Evolutionary conservation across 441 rosid species (phyloP), one percentile per base, ranked within the genome.

Genomic region (Kokia cookei): DNA sequence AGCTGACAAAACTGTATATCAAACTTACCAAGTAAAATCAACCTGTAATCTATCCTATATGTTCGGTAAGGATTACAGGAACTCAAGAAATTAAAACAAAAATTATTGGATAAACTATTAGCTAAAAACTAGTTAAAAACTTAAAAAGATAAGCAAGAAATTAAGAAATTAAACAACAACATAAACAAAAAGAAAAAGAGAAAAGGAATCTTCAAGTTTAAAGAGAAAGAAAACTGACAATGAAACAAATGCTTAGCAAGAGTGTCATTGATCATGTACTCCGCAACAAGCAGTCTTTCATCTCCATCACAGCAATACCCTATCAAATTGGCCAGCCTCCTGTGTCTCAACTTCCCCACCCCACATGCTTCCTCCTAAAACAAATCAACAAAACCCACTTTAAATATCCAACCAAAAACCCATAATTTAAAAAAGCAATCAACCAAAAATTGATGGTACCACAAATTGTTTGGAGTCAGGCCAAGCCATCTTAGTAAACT

Each of bases 271-370:
- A 93, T 88, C 97, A 92, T 86, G 82, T 77, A 91, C 76, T 92
- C 95, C 17, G 97, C 91, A 78, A 94, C 93, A 76, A 94, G 97
- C 77, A 92, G 84, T 86, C 97, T 86, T 79, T 94, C 91, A 73
- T 90, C 92, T 35, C 86, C 97, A 73, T 92, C 94, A 78, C 92
- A 88, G 85, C 97, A 94, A 71, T 92, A 94, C 15, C 98, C 98
- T 69, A 92, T 89, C 88, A 94, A 87, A 84, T 86, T 86, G 2
- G 94, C 95, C 53, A 94, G 76, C 78, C 92, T 85, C 82, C 76
- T 84, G 78, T 92, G 94, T 80, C 88, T 88, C 81, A 94, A 70
- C 75, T 85, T 88, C 75, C 94, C 97, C 14, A 93, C 96, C 58
- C 86, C 86, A 80, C 79, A 68, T 22, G 97, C 97, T 78, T 92